Evolutionary conservation across 768 basidiomycete genomes (phyloP).

Genomic region (Phaeotremella skinneri): DNA sequence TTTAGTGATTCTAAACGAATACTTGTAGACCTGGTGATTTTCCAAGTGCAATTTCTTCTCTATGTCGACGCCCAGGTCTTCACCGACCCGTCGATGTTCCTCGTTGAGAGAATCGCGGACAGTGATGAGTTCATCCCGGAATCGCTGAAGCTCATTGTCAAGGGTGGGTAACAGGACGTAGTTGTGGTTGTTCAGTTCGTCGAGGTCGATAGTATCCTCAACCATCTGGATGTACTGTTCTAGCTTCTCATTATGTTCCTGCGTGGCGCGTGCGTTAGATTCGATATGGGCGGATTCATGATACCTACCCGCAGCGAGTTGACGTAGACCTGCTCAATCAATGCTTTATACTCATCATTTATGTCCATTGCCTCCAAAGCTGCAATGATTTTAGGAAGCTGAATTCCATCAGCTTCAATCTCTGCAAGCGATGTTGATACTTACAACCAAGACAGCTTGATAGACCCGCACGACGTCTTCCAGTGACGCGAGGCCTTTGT

Average conservation of each 20-base stretch:
- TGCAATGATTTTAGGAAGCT: constrained; percentile 75
- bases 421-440: constrained; percentile 7
- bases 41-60: constrained; percentile 96
- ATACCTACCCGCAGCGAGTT: constrained; percentile 60
- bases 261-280: constrained; percentile 3
- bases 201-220: constrained; percentile 88
- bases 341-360: constrained; percentile 54
- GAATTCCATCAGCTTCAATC: constrained; percentile 1
- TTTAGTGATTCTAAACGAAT: constrained; percentile 89
- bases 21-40: constrained; percentile 81
- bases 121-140: constrained; percentile 67
- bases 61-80: constrained; percentile 72
- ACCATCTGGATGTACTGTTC: constrained; percentile 88
- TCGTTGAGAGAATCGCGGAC: constrained; percentile 75
- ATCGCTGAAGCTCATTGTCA: constrained; percentile 67
- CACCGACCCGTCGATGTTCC: constrained; percentile 70
- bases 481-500: constrained; percentile 74
- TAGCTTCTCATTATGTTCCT: constrained; percentile 67
- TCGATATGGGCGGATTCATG: background rate
- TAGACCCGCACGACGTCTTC: constrained; percentile 96
- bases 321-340: constrained; percentile 71
- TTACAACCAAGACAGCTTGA: constrained; percentile 81
- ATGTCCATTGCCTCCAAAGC: constrained; percentile 59
- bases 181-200: constrained; percentile 69
- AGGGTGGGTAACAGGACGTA: constrained; percentile 92